Evolutionary conservation across 2,329 filamentous ascomycete species (phyloP).

Genomic region (Exophiala spinifera): DNA sequence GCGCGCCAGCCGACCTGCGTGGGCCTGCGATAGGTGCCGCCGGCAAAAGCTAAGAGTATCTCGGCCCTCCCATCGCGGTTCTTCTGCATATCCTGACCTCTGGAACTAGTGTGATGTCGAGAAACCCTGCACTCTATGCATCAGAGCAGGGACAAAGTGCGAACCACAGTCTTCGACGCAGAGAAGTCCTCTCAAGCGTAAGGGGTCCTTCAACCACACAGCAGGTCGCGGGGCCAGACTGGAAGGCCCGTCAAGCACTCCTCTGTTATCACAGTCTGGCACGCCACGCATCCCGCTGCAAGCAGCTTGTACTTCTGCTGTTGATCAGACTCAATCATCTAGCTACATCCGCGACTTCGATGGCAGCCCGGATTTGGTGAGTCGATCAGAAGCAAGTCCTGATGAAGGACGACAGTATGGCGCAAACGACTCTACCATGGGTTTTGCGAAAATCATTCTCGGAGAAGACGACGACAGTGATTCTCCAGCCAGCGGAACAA

Average conservation of each 20-base stretch:
- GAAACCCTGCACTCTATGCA: conserved; percentile 15
- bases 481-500: conserved; percentile 4
- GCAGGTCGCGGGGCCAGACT: background rate
- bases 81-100: background rate
- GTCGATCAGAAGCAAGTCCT: conserved; percentile 4
- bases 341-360: background rate
- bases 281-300: background rate
- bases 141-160: conserved; percentile 11
- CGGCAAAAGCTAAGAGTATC: conserved; percentile 12
- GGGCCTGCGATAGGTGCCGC: background rate
- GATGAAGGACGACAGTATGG: conserved; percentile 12
- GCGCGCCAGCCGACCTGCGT: too few relatives aligned
- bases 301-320: background rate
- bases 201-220: conserved; percentile 7
- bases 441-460: conserved; percentile 13
- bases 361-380: conserved; percentile 1
- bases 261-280: background rate
- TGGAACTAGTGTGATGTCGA: conserved; percentile 11
- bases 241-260: background rate
- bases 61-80: background rate
- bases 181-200: conserved; percentile 6
- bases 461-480: conserved; percentile 13
- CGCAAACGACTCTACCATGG: conserved; percentile 14
- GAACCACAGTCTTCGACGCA: conserved; percentile 2
- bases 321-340: background rate